Conservation (phyloP, 2,329 filamentous ascomycete genomes). For the Xylaria multiplex region DNA sequence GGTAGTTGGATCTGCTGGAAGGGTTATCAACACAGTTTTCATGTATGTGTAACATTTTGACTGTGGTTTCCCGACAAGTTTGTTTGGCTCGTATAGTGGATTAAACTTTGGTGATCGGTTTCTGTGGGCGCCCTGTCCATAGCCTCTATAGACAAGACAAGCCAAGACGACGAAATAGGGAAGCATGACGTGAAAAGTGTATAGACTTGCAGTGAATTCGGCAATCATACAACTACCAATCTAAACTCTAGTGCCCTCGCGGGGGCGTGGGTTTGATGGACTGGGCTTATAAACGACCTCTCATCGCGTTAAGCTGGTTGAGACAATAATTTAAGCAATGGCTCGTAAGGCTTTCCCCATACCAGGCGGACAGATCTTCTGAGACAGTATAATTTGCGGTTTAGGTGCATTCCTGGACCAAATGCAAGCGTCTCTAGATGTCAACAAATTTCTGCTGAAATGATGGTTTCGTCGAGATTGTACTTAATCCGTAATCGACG, state of each 20-base stretch:
- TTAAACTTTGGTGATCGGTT: constrained; percentile 12
- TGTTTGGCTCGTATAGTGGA: constrained; percentile 2
- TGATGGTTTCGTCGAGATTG: constrained; percentile 10
- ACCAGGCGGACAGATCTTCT: not conserved
- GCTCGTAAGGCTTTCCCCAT: constrained; percentile 5
- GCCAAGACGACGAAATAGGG: constrained; percentile 24
- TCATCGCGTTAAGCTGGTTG: constrained; percentile 6
- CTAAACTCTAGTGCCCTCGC: not conserved
- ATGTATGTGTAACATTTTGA: constrained; percentile 39
- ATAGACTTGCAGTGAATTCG: not conserved
- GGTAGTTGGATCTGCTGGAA: constrained; percentile 8
- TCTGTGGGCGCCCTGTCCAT: constrained; percentile 6
- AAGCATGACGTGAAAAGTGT: constrained; percentile 21
- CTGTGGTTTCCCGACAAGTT: constrained; percentile 6
- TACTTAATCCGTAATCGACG: not conserved
- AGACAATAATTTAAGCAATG: constrained; percentile 12
- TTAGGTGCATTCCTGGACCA: constrained; percentile 6
- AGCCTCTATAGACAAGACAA: constrained; percentile 20
- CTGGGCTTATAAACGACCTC: constrained; percentile 12
- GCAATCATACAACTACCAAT: not conserved
- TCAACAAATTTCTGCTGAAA: not conserved
- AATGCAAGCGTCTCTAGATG: constrained; percentile 15
- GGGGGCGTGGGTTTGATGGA: not conserved
- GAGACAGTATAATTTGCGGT: constrained; percentile 22
- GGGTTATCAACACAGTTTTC: constrained; percentile 36